phyloP scores from a whole-genome alignment of 1,139 yeast species.

The Protomyces pachydermus region DNA sequence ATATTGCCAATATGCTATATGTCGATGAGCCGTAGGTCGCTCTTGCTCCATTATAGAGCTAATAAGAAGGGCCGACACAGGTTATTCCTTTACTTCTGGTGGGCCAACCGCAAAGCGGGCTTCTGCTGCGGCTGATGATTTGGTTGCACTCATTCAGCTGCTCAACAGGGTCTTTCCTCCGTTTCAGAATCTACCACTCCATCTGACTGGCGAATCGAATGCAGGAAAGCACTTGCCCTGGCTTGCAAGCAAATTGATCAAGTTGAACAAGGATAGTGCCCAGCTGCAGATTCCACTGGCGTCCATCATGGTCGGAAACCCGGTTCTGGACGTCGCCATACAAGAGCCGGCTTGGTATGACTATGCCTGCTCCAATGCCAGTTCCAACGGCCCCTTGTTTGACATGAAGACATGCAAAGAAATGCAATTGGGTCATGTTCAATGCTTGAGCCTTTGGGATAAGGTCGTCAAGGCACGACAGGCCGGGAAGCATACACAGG shows the following conservation, averaged over 20 bases:
- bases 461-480: conserved; percentile 81
- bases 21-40: conserved; percentile 96
- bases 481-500: conserved; percentile 69
- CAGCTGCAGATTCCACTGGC: conserved; percentile 58
- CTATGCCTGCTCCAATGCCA: conserved; percentile 66
- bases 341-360: conserved; percentile 87
- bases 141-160: conserved; percentile 54
- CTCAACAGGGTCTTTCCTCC: conserved; percentile 71
- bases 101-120: conserved; percentile 46
- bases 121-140: conserved; percentile 34
- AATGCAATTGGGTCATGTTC: conserved; percentile 67
- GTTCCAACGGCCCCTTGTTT: conserved; percentile 59
- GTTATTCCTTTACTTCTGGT: neutral
- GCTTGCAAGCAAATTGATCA: conserved; percentile 63
- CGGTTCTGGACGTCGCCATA: conserved; percentile 83
- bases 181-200: conserved; percentile 38
- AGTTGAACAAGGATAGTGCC: conserved; percentile 45
- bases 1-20: conserved; percentile 4
- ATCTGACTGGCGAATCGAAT: conserved; percentile 88
- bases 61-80: conserved; percentile 36
- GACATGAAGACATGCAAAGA: conserved; percentile 70
- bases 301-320: conserved; percentile 90
- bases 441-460: conserved; percentile 71
- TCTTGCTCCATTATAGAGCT: conserved; percentile 47
- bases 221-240: conserved; percentile 96